These are phyloP conservation scores for Tuber melanosporum DNA, from an alignment of 495 filamentous ascomycete species.

Conservation along the genomic window DNA sequence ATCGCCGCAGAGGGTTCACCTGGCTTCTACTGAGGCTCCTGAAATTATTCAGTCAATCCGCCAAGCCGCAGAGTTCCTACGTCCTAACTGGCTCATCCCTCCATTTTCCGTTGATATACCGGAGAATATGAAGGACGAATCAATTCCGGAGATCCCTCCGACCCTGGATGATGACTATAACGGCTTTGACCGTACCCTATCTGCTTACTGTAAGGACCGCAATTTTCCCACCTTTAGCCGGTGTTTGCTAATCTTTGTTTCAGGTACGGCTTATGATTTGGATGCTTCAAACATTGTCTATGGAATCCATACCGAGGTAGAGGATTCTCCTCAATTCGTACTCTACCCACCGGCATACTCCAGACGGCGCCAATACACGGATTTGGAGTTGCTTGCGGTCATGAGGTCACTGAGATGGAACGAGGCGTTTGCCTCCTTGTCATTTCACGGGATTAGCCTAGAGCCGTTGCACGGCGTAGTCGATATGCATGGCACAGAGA, in stretches of 20 bases:
- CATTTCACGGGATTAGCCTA: constrained; percentile 69
- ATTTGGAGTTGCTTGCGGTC: constrained; percentile 73
- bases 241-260: constrained; percentile 13
- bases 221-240: background rate
- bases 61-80: constrained; percentile 66
- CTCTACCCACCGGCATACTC: constrained; percentile 62
- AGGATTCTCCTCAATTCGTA: constrained; percentile 75
- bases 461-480: constrained; percentile 57
- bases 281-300: constrained; percentile 69
- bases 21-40: constrained; percentile 71
- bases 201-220: constrained; percentile 64
- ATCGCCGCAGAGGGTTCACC: constrained; percentile 56
- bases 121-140: constrained; percentile 35
- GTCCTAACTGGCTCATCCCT: constrained; percentile 75
- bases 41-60: constrained; percentile 71
- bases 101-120: constrained; percentile 53
- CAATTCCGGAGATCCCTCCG: constrained; percentile 42
- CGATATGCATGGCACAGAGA: constrained; percentile 58
- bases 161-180: constrained; percentile 66
- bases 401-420: constrained; percentile 87
- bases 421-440: constrained; percentile 78
- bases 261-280: constrained; percentile 47
- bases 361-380: constrained; percentile 55
- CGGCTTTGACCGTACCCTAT: constrained; percentile 73
- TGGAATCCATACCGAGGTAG: constrained; percentile 65